Base-by-base conservation (phyloP, 2,329 filamentous ascomycete species). In the Cylindrodendrum hubeiense region DNA sequence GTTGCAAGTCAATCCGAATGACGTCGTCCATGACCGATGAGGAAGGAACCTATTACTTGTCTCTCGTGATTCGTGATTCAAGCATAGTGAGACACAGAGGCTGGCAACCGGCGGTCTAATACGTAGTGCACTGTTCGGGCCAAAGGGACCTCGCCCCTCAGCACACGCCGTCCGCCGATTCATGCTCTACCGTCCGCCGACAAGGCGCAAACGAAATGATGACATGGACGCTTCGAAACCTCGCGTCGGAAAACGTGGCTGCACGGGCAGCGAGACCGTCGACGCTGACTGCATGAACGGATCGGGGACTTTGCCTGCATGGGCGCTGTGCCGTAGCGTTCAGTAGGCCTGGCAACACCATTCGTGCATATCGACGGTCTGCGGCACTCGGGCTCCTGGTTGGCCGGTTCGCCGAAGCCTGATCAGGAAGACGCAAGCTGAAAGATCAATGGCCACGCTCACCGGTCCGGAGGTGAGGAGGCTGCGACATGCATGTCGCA, bases 401-500 rank as follows among this genome's bases (percentile, higher is more conserved):
- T 43, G 24, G 41, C 39, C 44, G 21, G 56, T 49, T 33, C 21
- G n/a, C 26, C 47, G 28, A 24, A 24, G 47, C 28, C 53, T 52
- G 22, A 15, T 39, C 24, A 47, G 13, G 34, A 24, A 24, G 21
- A 33, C 12, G 17, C 34, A 41, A 66, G 57, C 50, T 61, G 66
- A 54, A 54, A 62, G 43, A 22, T 19, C 17, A 21, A 33, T 39
- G 17, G 37, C 37, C 37, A 17, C 37, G 37, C 37, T n/a, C 5
- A 6, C 37, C 15, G 15, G 37, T 39, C 37, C 17, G 15, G 15
- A 47, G 24, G 24, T 7, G 44, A n/a, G 44, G 44, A 12, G 46
- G 46, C 46, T 65, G 67, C 68, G 66, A 63, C 63, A 71, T 71
- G 60, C 67, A 72, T 60, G 67, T 62, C 37, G 65, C 63, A 47